Evolutionary conservation across 352 stramenopile genomes (phyloP), one percentile per base, ranked within the genome.

Genomic region (Aphanomyces euteiches): DNA sequence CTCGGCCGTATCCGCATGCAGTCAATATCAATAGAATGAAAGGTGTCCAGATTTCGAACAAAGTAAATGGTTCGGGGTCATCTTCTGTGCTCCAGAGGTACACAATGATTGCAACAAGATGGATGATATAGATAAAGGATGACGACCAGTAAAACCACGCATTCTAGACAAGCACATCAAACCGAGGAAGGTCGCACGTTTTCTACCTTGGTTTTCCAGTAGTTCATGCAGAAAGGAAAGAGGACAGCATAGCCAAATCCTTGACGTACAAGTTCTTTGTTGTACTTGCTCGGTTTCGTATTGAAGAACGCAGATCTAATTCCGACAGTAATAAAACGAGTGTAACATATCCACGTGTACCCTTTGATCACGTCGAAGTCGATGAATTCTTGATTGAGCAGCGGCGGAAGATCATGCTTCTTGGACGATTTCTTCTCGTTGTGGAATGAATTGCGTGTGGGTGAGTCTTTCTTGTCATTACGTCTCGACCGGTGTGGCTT

Each of bases 331-430:
- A 72, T 48, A 40, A 41, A 21, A 60, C 21, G 28, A 21, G 47
- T 21, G 17, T 36, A 6, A 74, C 61, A 28, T 59, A 47, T 8
- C 13, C 17, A 39, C 41, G 75, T 77, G 19, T 59, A 90, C 82
- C 85, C 87, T 82, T 94, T 94, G 65, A 94, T 92, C 53, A 92
- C 75, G 66, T 94, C 87, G 73, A 92, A 92, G 79, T 94, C 87
- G 54, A 94, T 92, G 56, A 94, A 81, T 58, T 94, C 86, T 48
- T 67, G 60, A 37, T 67, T 59, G 15, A 70, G 47, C 0, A 61
- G 43, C 21, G 64, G 64, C 38, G 47, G 47, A 34, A 61, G 36
- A 7, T 70, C 43, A 19, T 50, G 40, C 64, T 70, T 70, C 15
- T 61, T 61, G 17, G 19, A 61, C 6, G 28, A n/a, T 37, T 61